Evolutionary conservation across 2,329 filamentous ascomycete species (phyloP).

Genomic region (Aureobasidium sp.): DNA sequence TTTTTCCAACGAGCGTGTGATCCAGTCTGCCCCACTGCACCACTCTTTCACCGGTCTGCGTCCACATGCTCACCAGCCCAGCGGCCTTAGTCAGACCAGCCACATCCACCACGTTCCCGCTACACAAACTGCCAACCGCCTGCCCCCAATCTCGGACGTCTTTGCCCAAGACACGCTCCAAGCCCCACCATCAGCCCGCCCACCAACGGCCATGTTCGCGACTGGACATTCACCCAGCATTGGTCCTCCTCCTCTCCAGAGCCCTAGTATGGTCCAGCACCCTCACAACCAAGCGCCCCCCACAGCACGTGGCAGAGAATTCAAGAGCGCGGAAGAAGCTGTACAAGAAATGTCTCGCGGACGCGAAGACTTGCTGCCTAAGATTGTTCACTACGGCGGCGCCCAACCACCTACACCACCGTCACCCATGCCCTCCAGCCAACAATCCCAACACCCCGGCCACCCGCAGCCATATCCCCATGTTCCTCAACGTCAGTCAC

Average conservation of each 20-base stretch:
- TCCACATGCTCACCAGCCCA: slow-evolving; percentile 64
- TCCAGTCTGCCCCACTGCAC: slow-evolving; percentile 90
- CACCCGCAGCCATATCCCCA: slow-evolving; percentile 17
- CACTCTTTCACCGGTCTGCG: slow-evolving; percentile 93
- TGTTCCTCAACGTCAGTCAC: slow-evolving; percentile 17
- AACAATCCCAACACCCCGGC: slow-evolving; percentile 15
- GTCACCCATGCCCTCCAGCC: slow-evolving; percentile 57
- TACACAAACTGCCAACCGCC: slow-evolving; percentile 79
- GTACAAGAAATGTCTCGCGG: slow-evolving; percentile 85
- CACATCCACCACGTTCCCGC: slow-evolving; percentile 89
- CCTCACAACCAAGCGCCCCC: slow-evolving; percentile 46
- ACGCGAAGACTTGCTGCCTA: slow-evolving; percentile 84
- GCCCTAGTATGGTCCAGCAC: slow-evolving; percentile 62
- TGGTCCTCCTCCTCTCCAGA: slow-evolving; percentile 64
- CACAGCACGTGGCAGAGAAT: slow-evolving; percentile 64
- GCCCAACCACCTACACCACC: slow-evolving; percentile 90
- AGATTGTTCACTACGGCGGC: slow-evolving; percentile 89
- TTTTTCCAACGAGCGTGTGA: slow-evolving; percentile 88
- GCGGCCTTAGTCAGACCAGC: slow-evolving; percentile 73
- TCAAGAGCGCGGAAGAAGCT: slow-evolving; percentile 91
- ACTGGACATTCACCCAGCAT: slow-evolving; percentile 36
- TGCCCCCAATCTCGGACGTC: slow-evolving; percentile 91
- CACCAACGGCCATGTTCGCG: slow-evolving; percentile 30
- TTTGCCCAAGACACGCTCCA: slow-evolving; percentile 70
- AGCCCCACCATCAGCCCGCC: slow-evolving; percentile 18